phyloP scores from a whole-genome alignment of 148 eudicot genomes.

The Rhododendron williamsianum region DNA sequence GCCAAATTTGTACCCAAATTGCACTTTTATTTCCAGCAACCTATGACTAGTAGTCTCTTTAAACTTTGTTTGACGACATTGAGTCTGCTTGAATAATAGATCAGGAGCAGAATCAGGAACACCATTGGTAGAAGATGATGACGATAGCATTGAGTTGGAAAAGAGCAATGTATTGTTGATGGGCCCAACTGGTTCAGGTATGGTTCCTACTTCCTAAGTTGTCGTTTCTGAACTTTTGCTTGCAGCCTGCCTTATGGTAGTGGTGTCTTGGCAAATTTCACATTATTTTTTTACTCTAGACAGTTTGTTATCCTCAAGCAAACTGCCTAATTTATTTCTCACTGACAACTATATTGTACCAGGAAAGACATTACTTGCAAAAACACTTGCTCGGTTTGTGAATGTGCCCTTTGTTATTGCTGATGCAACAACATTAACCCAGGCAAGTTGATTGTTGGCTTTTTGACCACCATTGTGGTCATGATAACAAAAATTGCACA shows the following conservation, averaged over 20 bases:
- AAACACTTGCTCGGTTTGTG: constrained; percentile 87
- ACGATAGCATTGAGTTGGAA: constrained; percentile 71
- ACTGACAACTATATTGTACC: constrained; percentile 23
- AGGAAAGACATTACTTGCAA: constrained; percentile 96
- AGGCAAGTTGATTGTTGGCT: constrained; percentile 39
- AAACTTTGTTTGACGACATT: background rate
- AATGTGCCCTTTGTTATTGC: constrained; percentile 91
- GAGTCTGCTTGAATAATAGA: constrained; percentile 34
- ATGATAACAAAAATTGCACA: background rate
- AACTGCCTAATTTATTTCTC: constrained; percentile 1
- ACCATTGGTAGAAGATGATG: constrained; percentile 42
- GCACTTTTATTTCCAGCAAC: background rate
- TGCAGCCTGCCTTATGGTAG: background rate
- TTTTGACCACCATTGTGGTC: background rate
- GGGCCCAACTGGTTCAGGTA: constrained; percentile 98
- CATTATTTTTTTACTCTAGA: background rate
- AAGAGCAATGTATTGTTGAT: constrained; percentile 87
- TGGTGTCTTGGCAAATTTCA: background rate
- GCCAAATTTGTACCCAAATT: background rate
- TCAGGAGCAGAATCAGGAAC: constrained; percentile 52
- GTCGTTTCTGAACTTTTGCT: background rate
- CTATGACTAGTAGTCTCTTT: background rate
- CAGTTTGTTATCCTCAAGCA: background rate
- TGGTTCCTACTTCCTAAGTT: constrained; percentile 1
- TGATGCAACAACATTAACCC: constrained; percentile 90